A percentile compares a stretch with the other conserved stretches of the same genome.
Evolutionary conservation across 2,329 filamentous ascomycete species (phyloP).

Genomic region (Trichoderma aggressivum): DNA sequence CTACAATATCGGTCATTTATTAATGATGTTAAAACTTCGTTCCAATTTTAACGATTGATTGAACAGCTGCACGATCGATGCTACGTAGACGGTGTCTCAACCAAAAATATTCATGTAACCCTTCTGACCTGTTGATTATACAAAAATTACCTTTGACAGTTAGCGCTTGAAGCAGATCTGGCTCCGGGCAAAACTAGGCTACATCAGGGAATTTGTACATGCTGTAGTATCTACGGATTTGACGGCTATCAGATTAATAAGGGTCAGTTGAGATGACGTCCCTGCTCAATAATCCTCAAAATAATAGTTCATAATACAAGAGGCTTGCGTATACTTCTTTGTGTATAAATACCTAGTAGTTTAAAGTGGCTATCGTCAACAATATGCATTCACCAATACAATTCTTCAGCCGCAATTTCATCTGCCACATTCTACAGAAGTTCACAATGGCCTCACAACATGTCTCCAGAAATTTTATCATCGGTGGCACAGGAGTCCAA

Average conservation of each 20-base stretch:
- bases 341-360: neutral
- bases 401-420: neutral
- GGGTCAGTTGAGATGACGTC: neutral
- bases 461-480: neutral
- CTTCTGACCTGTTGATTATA: neutral
- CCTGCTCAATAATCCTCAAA: neutral
- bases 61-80: neutral
- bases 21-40: too few species aligned
- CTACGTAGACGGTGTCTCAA: neutral
- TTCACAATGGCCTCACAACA: neutral
- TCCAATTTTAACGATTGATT: too few species aligned
- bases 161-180: neutral
- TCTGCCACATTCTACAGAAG: neutral
- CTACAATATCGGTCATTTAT: too few species aligned
- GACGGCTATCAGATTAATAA: neutral
- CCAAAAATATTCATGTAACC: neutral
- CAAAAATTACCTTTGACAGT: neutral
- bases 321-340: neutral
- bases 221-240: neutral
- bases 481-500: conserved; percentile 2
- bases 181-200: neutral
- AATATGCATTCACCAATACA: neutral
- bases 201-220: neutral
- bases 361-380: neutral
- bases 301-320: neutral